Evolutionary conservation across 345 rosid genomes (phyloP).

Genomic region (Citrus mangshanensis): DNA sequence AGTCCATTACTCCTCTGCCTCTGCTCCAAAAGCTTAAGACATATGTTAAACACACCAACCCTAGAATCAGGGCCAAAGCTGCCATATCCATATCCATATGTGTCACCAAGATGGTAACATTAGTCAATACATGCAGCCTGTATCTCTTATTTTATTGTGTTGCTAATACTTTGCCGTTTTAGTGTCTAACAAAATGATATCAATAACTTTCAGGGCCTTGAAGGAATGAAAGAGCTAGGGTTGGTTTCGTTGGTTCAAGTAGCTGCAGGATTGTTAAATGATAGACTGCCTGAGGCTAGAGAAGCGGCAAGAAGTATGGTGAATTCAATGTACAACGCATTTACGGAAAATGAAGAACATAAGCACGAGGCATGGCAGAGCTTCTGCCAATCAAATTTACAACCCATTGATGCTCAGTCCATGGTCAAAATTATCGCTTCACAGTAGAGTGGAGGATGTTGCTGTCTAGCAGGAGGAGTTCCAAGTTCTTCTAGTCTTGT

Average conservation of each 20-base stretch:
- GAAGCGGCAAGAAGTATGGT: constrained; percentile 76
- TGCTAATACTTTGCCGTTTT: neutral
- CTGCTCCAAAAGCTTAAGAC: constrained; percentile 54
- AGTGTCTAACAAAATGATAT: neutral
- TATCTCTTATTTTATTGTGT: neutral
- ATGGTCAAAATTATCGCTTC: constrained; percentile 52
- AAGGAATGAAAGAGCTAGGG: constrained; percentile 65
- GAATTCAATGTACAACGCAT: constrained; percentile 32
- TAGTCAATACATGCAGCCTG: neutral
- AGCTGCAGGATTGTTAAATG: constrained; percentile 64
- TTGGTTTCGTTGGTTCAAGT: constrained; percentile 46
- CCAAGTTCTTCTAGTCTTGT: neutral
- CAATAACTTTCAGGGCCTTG: constrained; percentile 40
- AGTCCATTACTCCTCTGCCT: constrained; percentile 48
- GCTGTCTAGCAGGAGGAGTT: neutral
- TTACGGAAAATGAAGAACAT: constrained; percentile 45
- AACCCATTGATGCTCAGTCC: constrained; percentile 61
- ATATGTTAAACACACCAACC: constrained; percentile 61
- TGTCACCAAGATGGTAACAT: constrained; percentile 59
- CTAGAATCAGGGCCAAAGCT: constrained; percentile 76
- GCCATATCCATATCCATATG: constrained; percentile 56
- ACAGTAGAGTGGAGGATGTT: neutral
- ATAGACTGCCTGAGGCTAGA: constrained; percentile 84
- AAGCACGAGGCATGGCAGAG: constrained; percentile 69
- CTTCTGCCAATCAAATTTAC: constrained; percentile 65